Base-by-base conservation (phyloP, 2,329 filamentous ascomycete species). In the Uncinocarpus reesii region DNA sequence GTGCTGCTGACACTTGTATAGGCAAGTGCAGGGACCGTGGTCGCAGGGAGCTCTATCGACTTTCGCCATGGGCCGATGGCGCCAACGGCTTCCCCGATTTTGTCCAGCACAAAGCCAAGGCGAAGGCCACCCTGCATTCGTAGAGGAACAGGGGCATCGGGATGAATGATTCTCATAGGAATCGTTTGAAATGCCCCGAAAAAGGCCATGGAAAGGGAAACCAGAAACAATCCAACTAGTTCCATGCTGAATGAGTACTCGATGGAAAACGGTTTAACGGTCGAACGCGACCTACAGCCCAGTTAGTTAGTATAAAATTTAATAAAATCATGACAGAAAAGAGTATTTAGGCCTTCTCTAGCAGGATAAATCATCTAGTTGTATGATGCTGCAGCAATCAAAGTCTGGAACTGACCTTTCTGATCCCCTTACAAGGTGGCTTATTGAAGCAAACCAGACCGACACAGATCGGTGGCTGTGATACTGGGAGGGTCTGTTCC, bases 191-290 rank as follows among this genome's bases (percentile, higher is more conserved):
- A 50, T 16, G 23, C 40, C 3, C 57, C 55, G 42, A 56, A 56
- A 21, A 60, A 38, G 29, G 54, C 58, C 26, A 54, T 44, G 5
- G 48, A 47, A 8, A 58, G 7, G 18, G 57, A 56, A 18, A 56
- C 44, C 4, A 54, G 20, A 8, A 50, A 21, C 4, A 57, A 50
- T 16, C 57, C 47, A 13, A 51, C 31, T 23, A 55, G 32, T 15
- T 55, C 52, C 57, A 57, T 60, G 35, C 15, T 15, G 47, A 43
- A 23, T 34, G 5, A 11, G 28, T 11, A n/a, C 18, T 32, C 28
- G 24, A 13, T 18, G 6, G 20, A 4, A 35, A 2, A 2, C 5
- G 8, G 15, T 2, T 24, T n/a, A 34, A 13, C 11, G 28, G 24
- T 11, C 18, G 4, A 42, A 34, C 2, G 18, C 18, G 23, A 41